Evolutionary conservation across 129 eudicot genomes (phyloP), one percentile per base, ranked within the genome.

Genomic region (Chrysanthemum makinoi): DNA sequence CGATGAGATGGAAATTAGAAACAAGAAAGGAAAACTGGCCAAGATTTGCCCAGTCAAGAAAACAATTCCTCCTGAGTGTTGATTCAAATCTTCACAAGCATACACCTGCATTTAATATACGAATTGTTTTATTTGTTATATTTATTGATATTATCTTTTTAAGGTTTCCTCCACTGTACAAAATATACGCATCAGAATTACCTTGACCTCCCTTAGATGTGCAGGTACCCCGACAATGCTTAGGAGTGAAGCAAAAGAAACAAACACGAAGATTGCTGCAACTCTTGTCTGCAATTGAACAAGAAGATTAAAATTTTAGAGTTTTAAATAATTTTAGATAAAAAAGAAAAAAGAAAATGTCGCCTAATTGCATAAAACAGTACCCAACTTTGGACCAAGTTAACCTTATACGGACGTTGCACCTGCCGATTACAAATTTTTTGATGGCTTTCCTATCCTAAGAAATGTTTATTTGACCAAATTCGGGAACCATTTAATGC

Each of bases 201-300:
- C 97, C 98, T 87, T 89, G 79, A 93, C 86, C 79, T 87, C 98
- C 75, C 85, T 89, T 72, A 87, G 69, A 26, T 89, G 95, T 6
- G 87, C 88, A 52, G 90, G 96, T 39, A 86, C 87, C 26, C 92
- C 95, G 17, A 90, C 86, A 52, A 93, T 82, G 77, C 95, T 89
- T 66, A 93, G 71, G 51, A 93, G 95, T 19, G 98, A 87, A 33
- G 84, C 75, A 62, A 93, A 89, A 20, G 98, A 89, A 26, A 93
- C 77, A 70, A 93, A 93, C 75, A 83, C 85, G 75, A 89, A 93
- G 69, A 89, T 71, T 74, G 96, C 96, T 1, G 87, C 95, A 69
- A 93, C 98, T 82, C 98, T 81, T 28, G 81, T 80, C 98, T 93
- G 95, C 82, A 83, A 72, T 39, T 26, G 65, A 44, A 22, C 51